Evolutionary conservation across 164 flowering plant species (phyloP).

Genomic region (Magnolia sinica): DNA sequence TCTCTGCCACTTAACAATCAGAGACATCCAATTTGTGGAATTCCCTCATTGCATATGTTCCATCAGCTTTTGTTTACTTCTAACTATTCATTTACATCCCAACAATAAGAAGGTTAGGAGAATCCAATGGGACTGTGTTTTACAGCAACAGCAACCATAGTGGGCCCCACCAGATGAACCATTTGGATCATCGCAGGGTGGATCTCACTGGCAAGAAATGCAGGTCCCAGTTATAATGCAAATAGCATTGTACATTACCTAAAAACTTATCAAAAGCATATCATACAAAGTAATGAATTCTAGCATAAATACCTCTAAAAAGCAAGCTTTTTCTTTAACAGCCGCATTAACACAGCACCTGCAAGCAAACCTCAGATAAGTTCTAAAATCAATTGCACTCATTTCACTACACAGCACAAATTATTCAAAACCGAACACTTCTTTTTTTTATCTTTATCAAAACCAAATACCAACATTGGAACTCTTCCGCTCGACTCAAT

Average conservation of each 20-base stretch:
- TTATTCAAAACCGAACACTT: not conserved
- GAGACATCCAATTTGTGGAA: no score
- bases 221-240: not conserved
- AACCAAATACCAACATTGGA: not conserved
- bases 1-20: no score
- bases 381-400: not conserved
- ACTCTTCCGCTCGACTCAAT: not conserved
- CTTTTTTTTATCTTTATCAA: not conserved
- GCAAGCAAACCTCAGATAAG: not conserved
- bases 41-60: no score
- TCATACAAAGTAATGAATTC: not conserved
- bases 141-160: no score
- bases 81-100: no score
- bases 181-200: no score
- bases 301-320: not conserved
- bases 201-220: not conserved
- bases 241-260: no score
- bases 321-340: not conserved
- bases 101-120: no score
- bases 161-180: no score
- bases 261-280: no score
- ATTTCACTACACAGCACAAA: not conserved
- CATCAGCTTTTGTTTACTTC: no score
- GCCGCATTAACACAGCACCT: not conserved
- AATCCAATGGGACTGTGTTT: no score